These are phyloP conservation scores for Rhizopus arrhizus DNA, from an alignment of 371 early-diverging fungal species.

Conservation along the genomic window DNA sequence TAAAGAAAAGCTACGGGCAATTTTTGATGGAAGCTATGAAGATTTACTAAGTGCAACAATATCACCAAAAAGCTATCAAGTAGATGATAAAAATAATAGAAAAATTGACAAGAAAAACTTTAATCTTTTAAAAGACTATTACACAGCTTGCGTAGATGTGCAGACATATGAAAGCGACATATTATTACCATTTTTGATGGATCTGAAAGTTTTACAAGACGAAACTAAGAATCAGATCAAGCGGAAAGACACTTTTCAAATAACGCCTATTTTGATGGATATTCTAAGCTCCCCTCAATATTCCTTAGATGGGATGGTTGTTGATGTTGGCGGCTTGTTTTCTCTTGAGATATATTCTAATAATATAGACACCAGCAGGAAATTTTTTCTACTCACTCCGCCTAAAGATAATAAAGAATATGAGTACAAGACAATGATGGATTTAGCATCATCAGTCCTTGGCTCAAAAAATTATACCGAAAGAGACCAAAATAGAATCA, in stretches of 20 bases:
- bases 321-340: slow-evolving; percentile 26
- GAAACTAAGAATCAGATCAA: background rate
- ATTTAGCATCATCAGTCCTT: slow-evolving; percentile 12
- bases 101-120: slow-evolving; percentile 44
- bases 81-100: slow-evolving; percentile 7
- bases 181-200: slow-evolving; percentile 7
- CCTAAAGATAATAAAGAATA: slow-evolving; percentile 10
- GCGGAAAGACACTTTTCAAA: background rate
- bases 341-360: slow-evolving; percentile 15
- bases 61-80: slow-evolving; percentile 16
- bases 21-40: slow-evolving; percentile 19
- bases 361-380: slow-evolving; percentile 7
- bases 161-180: slow-evolving; percentile 11
- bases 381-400: slow-evolving; percentile 13
- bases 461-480: slow-evolving; percentile 14
- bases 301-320: slow-evolving; percentile 8
- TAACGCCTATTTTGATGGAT: slow-evolving; percentile 2
- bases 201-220: slow-evolving; percentile 4
- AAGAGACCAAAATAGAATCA: slow-evolving; percentile 15
- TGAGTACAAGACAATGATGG: slow-evolving; percentile 3
- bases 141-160: slow-evolving; percentile 56
- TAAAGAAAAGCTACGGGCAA: slow-evolving; percentile 17
- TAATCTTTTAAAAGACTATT: slow-evolving; percentile 49
- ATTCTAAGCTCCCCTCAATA: slow-evolving; percentile 15
- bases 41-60: slow-evolving; percentile 19